Percentiles rank a stretch among this genome's conserved stretches.
Conservation (phyloP, 768 basidiomycete genomes). For the Lentinus brumalis region DNA sequence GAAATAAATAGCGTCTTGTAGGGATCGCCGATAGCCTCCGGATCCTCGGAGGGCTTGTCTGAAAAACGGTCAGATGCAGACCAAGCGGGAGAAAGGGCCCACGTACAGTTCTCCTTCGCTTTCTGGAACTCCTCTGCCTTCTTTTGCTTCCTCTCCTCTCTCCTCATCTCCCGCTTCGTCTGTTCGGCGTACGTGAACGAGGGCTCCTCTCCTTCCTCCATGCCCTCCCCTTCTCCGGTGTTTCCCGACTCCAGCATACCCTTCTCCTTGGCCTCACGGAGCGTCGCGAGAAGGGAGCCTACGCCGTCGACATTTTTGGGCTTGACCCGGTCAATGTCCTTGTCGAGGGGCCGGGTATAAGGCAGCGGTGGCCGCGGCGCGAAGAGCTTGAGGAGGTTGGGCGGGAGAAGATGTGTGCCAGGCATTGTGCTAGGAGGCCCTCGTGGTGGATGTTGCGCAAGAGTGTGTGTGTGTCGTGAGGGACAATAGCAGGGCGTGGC, state of each 20-base stretch:
- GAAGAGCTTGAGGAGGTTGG: slow-evolving; percentile 95
- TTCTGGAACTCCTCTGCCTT: slow-evolving; percentile 73
- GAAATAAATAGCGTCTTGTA: slow-evolving; percentile 99
- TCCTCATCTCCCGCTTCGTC: slow-evolving; percentile 71
- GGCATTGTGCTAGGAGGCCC: slow-evolving; percentile 37
- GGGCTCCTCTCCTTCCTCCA: slow-evolving; percentile 87
- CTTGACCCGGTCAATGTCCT: slow-evolving; percentile 74
- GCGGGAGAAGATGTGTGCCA: slow-evolving; percentile 89
- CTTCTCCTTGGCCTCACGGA: slow-evolving; percentile 79
- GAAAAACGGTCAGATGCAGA: slow-evolving; percentile 15
- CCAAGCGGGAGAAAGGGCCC: not conserved
- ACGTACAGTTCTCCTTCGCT: slow-evolving; percentile 86
- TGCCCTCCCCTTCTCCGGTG: slow-evolving; percentile 51
- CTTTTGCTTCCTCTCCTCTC: slow-evolving; percentile 80
- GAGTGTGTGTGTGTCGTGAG: slow-evolving; percentile 2
- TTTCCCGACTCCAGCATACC: slow-evolving; percentile 51
- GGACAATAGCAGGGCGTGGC: slow-evolving; percentile 4
- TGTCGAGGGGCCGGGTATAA: slow-evolving; percentile 83
- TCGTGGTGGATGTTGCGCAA: not conserved
- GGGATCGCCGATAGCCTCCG: slow-evolving; percentile 91
- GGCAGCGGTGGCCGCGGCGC: slow-evolving; percentile 90
- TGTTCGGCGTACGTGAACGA: slow-evolving; percentile 83
- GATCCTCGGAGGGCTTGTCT: slow-evolving; percentile 94
- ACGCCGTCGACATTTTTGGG: slow-evolving; percentile 76
- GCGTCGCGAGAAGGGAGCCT: slow-evolving; percentile 66